Evolutionary conservation across 2,329 filamentous ascomycete species (phyloP), one percentile per base, ranked within the genome.

Genomic region (Diaporthe velutina): DNA sequence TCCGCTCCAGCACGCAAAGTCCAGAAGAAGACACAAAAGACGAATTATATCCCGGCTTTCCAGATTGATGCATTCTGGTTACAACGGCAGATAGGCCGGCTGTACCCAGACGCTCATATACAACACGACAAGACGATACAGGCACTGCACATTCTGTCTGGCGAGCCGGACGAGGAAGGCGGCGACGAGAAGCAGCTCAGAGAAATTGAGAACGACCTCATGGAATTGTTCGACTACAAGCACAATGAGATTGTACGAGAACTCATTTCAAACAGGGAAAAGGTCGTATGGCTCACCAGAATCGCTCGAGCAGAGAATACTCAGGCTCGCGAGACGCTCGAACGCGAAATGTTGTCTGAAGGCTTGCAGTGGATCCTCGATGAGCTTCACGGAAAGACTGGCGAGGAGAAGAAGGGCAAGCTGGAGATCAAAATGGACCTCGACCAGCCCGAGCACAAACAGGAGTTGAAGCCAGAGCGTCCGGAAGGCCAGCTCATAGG

Each of bases 11-110:
- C 85, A 73, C 87, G 83, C 80, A 84, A 85, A 77, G 84, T 84
- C 70, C 87, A 86, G 80, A 84, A 80, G 54, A 83, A 89, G 60
- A 82, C 83, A 28, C 87, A 88, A 71, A 88, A 90, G 70, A 90
- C 90, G 74, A 90, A 92, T 66, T 86, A 90, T 35, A 91, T 99
- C 73, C 88, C 94, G 25, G 95, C 95, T 66, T 92, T 96, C 77
- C 95, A 98, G 74, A 98, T 99, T 77, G 97, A 99, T 83, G 96
- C 96, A 13, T 99, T 96, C 85, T 99, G 97, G 97, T 84, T 99
- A 75, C 97, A 98, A 84, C 91, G 97, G 77, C 94, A 98, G 81
- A 95, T 99, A 71, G 96, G 96, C 73, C 88, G 90, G 54, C 88
- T 98, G 3, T 98, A 98, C 81, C 90, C 94, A 17, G 97, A 99